Evolutionary conservation across 2,329 filamentous ascomycete genomes (phyloP).

Genomic region (Stemphylium beticola): DNA sequence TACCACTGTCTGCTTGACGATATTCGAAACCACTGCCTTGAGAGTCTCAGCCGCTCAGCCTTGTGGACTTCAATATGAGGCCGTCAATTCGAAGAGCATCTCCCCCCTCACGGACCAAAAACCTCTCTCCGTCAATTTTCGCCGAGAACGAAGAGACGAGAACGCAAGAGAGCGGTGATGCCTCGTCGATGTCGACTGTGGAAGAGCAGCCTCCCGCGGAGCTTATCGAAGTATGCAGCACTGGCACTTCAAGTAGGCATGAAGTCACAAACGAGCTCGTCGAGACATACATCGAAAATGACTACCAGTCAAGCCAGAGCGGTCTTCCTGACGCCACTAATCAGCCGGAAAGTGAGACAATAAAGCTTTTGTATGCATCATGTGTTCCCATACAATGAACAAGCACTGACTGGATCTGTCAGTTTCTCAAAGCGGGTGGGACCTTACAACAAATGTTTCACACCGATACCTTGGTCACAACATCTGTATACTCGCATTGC

Average conservation of each 20-base stretch:
- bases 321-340: not conserved
- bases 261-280: not conserved
- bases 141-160: not conserved
- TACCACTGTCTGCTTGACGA: no score
- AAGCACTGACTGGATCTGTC: not conserved
- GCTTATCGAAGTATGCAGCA: slow-evolving; percentile 1
- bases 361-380: not conserved
- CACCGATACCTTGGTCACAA: not conserved
- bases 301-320: not conserved
- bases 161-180: no score
- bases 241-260: not conserved
- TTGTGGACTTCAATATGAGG: not conserved
- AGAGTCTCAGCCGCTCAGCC: not conserved
- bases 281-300: slow-evolving; percentile 5
- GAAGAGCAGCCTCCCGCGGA: no score
- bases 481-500: not conserved
- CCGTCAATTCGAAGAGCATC: not conserved
- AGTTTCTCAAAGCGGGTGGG: slow-evolving; percentile 3
- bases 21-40: no score
- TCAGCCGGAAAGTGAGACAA: not conserved
- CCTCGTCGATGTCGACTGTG: no score
- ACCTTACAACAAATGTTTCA: not conserved
- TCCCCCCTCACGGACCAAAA: not conserved
- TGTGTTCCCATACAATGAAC: not conserved
- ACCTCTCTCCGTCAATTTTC: not conserved